A percentile compares a stretch with the other conserved stretches of the same genome.
phyloP scores from a whole-genome alignment of 306 rosid species.

The Astragalus glycyphyllos region DNA sequence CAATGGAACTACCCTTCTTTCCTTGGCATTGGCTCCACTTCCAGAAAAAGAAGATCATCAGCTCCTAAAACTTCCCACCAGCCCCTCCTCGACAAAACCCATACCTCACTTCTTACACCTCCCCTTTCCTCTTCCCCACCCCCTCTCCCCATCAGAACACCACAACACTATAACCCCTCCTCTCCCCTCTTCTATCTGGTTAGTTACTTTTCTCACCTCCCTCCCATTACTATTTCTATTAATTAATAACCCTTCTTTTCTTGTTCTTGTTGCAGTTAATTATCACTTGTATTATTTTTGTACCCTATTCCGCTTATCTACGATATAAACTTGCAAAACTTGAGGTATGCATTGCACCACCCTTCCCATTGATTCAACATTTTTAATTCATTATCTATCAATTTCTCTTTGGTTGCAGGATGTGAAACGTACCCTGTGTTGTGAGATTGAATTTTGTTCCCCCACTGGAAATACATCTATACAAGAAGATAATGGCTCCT shows the following conservation, averaged over 20 bases:
- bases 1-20: slow-evolving; percentile 82
- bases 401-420: slow-evolving; percentile 56
- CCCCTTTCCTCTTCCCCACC: slow-evolving; percentile 15
- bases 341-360: slow-evolving; percentile 54
- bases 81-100: slow-evolving; percentile 22
- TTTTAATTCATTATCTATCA: slow-evolving; percentile 5
- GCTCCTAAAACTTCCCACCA: slow-evolving; percentile 33
- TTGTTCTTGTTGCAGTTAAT: slow-evolving; percentile 59
- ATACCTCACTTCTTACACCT: slow-evolving; percentile 38
- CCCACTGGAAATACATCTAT: slow-evolving; percentile 36
- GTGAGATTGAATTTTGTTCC: slow-evolving; percentile 40
- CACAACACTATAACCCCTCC: slow-evolving; percentile 37
- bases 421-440: slow-evolving; percentile 52
- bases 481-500: slow-evolving; percentile 34
- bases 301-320: slow-evolving; percentile 61
- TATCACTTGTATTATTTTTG: slow-evolving; percentile 58
- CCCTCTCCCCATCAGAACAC: slow-evolving; percentile 18
- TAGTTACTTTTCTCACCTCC: not conserved
- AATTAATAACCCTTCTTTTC: too few species aligned
- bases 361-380: slow-evolving; percentile 13
- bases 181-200: slow-evolving; percentile 59
- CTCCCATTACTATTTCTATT: not conserved
- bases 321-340: slow-evolving; percentile 60
- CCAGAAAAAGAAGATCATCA: slow-evolving; percentile 51
- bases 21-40: slow-evolving; percentile 70